A percentile compares a stretch with the other conserved stretches of the same genome.
These are phyloP conservation scores for Calonectria ilicicola DNA, from an alignment of 2,329 filamentous ascomycete genomes.

Conservation along the genomic window DNA sequence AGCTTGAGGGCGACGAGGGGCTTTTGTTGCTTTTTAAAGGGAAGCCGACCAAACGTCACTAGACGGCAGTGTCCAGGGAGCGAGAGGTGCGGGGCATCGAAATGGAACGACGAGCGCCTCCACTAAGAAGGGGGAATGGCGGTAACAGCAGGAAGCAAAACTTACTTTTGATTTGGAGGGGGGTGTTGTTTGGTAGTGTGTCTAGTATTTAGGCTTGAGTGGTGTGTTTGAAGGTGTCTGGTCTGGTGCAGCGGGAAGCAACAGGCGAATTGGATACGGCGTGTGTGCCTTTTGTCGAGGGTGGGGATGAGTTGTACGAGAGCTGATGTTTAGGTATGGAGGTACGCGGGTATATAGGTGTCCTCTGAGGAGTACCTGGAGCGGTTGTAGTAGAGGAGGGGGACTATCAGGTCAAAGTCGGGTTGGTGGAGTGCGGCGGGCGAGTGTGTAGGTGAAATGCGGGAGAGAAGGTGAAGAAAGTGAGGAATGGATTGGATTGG, in stretches of 20 bases:
- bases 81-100: slow-evolving; percentile 21
- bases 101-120: slow-evolving; percentile 22
- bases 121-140: slow-evolving; percentile 11
- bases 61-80: slow-evolving; percentile 15
- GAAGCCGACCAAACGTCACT: slow-evolving; percentile 38
- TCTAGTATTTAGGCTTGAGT: slow-evolving; percentile 26
- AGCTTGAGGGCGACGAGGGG: slow-evolving; percentile 27
- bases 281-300: slow-evolving; percentile 8
- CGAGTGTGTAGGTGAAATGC: not conserved
- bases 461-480: not conserved
- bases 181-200: slow-evolving; percentile 1
- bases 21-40: slow-evolving; percentile 38
- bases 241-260: slow-evolving; percentile 32
- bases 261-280: slow-evolving; percentile 1
- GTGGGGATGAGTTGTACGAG: slow-evolving; percentile 12
- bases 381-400: not conserved
- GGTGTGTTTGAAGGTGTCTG: slow-evolving; percentile 17
- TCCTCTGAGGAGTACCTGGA: slow-evolving; percentile 1
- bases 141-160: slow-evolving; percentile 23
- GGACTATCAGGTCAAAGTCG: not conserved
- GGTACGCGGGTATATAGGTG: not conserved
- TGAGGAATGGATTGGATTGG: slow-evolving; percentile 9
- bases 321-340: slow-evolving; percentile 1
- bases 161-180: slow-evolving; percentile 28
- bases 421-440: not conserved